phyloP scores from a whole-genome alignment of 2,329 filamentous ascomycete species.

The Sarocladiaceae sp. region DNA sequence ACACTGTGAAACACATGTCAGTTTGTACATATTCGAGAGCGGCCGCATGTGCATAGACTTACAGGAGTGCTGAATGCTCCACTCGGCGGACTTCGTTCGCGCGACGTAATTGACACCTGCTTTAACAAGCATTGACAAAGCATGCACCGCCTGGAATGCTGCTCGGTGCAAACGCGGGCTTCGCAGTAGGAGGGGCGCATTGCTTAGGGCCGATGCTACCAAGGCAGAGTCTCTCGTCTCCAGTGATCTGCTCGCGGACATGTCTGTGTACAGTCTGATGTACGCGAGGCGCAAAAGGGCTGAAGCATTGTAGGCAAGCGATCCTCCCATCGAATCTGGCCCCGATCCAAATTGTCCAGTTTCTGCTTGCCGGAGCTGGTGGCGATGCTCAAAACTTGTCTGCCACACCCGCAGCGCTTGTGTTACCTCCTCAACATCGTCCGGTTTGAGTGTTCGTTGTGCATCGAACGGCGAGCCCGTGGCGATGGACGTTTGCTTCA shows the following conservation, averaged over 20 bases:
- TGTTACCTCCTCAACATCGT: conserved; percentile 53
- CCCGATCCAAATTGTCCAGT: conserved; percentile 36
- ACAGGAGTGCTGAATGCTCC: conserved; percentile 61
- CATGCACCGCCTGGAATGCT: conserved; percentile 64
- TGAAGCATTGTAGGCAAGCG: conserved; percentile 63
- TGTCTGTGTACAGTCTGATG: conserved; percentile 62
- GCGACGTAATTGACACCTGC: conserved; percentile 59
- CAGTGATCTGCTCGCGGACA: conserved; percentile 57
- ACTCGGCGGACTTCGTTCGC: conserved; percentile 55
- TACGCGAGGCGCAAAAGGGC: conserved; percentile 57
- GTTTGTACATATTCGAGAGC: conserved; percentile 9
- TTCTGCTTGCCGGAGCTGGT: conserved; percentile 47
- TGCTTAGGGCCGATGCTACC: conserved; percentile 57
- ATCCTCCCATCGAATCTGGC: conserved; percentile 52
- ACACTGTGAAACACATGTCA: conserved; percentile 34
- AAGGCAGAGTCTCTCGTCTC: conserved; percentile 60
- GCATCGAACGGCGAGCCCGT: conserved; percentile 44
- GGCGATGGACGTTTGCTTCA: conserved; percentile 58
- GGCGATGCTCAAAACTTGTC: conserved; percentile 52
- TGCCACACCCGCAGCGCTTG: conserved; percentile 56
- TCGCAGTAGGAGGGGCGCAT: conserved; percentile 54
- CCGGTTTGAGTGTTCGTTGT: conserved; percentile 45
- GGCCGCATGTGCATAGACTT: conserved; percentile 24
- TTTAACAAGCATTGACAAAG: conserved; percentile 63
- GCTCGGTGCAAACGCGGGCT: conserved; percentile 58